A percentile compares a stretch with the other conserved stretches of the same genome.
phyloP scores from a whole-genome alignment of 2,329 filamentous ascomycete genomes.

The Celoporthe dispersa region DNA sequence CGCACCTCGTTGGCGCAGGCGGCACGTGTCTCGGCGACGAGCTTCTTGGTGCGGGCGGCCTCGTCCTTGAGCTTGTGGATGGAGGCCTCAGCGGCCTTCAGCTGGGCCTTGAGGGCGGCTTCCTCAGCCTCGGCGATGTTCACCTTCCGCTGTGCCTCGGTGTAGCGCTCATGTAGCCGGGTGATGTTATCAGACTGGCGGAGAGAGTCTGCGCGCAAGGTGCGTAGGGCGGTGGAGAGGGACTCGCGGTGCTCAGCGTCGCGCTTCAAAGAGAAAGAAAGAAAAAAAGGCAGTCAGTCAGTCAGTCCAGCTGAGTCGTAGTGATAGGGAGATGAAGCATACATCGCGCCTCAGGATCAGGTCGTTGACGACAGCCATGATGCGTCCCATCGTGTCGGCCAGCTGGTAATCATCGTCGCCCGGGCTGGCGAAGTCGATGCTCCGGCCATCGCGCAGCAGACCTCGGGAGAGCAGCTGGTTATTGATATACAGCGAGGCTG shows the following conservation, averaged over 20 bases:
- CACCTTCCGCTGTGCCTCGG: conserved; percentile 59
- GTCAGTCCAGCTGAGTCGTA: neutral
- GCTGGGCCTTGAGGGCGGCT: conserved; percentile 68
- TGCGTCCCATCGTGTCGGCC: conserved; percentile 73
- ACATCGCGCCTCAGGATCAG: conserved; percentile 89
- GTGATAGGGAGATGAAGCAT: conserved; percentile 30
- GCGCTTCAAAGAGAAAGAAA: conserved; percentile 57
- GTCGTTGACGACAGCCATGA: conserved; percentile 95
- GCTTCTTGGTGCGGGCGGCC: conserved; percentile 74
- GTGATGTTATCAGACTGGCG: conserved; percentile 73
- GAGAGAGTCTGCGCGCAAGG: conserved; percentile 73
- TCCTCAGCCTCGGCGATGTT: conserved; percentile 71
- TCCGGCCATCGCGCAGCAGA: conserved; percentile 68
- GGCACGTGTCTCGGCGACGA: conserved; percentile 80
- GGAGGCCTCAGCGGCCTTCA: conserved; percentile 74
- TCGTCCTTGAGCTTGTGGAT: conserved; percentile 84
- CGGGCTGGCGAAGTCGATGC: conserved; percentile 81
- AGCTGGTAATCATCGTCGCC: conserved; percentile 59
- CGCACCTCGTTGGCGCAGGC: conserved; percentile 90
- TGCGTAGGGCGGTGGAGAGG: conserved; percentile 77
- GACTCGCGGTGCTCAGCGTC: conserved; percentile 89
- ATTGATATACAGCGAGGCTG: conserved; percentile 74
- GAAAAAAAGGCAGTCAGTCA: neutral
- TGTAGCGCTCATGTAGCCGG: conserved; percentile 57
- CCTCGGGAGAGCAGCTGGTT: conserved; percentile 71